phyloP scores from a whole-genome alignment of 139 green algal species.

The Diplosphaera chodatii region DNA sequence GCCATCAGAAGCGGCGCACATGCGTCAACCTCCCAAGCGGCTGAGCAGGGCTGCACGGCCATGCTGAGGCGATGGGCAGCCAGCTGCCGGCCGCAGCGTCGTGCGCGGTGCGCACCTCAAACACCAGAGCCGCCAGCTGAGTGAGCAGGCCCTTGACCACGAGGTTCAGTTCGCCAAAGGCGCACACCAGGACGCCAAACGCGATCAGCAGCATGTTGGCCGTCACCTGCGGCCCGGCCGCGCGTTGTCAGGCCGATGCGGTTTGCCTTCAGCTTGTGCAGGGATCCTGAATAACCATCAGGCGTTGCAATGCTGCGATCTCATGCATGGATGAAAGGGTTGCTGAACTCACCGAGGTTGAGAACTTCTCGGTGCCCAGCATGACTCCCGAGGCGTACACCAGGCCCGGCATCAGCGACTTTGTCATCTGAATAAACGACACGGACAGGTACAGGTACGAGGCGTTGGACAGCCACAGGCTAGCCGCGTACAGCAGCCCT shows the following conservation, averaged over 20 bases:
- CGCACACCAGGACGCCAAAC: constrained; percentile 77
- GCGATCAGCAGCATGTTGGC: constrained; percentile 87
- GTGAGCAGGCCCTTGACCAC: constrained; percentile 75
- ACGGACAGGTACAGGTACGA: constrained; percentile 96
- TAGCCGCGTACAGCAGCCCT: constrained; percentile 77
- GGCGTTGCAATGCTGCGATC: too few species aligned
- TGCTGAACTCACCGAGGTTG: constrained; percentile 1
- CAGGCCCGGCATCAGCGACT: constrained; percentile 82
- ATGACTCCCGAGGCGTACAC: constrained; percentile 65
- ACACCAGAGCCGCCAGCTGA: constrained; percentile 75
- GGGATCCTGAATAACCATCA: too few species aligned
- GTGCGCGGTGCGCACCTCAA: too few species aligned
- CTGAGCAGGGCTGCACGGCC: too few species aligned
- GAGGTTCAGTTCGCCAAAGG: constrained; percentile 81
- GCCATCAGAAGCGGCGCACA: too few species aligned
- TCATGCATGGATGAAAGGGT: too few species aligned
- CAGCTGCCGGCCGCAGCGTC: too few species aligned
- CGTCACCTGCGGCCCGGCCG: too few species aligned
- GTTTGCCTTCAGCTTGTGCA: too few species aligned
- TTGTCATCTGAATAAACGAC: constrained; percentile 99
- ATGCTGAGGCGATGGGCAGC: too few species aligned
- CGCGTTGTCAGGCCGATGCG: too few species aligned
- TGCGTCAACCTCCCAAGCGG: too few species aligned
- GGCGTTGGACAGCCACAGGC: constrained; percentile 95
- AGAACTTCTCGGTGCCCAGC: constrained; percentile 76